Base-by-base conservation (phyloP, 164 flowering plant genomes). In the Liquidambar formosana region DNA sequence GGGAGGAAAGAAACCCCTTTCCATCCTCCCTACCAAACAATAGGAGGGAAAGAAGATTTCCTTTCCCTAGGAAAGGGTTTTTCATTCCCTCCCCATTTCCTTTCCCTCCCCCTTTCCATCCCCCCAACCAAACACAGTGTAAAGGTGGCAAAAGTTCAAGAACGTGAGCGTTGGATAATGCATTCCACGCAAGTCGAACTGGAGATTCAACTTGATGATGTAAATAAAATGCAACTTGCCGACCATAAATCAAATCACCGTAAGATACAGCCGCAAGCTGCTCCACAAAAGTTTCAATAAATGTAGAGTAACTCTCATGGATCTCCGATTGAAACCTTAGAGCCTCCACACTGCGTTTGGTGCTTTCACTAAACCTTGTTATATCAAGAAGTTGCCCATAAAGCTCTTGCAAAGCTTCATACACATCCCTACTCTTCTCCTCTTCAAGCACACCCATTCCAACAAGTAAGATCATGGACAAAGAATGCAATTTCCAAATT, bases 401-500 rank as follows among this genome's bases (percentile, higher is more conserved):
- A 15, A 89, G 68, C 60, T 83, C 79, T 73, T 96, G 99, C 71
- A 96, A 82, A 61, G 79, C 75, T 63, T 70, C 80, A 67, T 77
- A 91, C n/a, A 82, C 49, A 80, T 83, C 81, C 64, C 92, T 85
- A 78, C 83, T 88, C 76, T 74, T 86, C 68, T 91, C 85, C 10
- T 89, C 96, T 71, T 86, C 90, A 66, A 91, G 87, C 22, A 90
- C 75, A 47, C 73, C 85, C 93, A 90, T 87, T 66, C 87, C 95
- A 73, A 47, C 72, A 58, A 90, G 84, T 71, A 93, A 78, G 16
- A 72, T 72, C 48, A 85, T 84, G 33, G 98, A 89, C 68, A 93
- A 72, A 44, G 97, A 84, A 79, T 96, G 99, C 74, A 96, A 67
- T 79, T 93, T 96, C 97, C 98, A 93, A 67, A 86, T 78, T 73